Evolutionary conservation across 306 rosid species (phyloP).

Genomic region (Calophaca sinica): DNA sequence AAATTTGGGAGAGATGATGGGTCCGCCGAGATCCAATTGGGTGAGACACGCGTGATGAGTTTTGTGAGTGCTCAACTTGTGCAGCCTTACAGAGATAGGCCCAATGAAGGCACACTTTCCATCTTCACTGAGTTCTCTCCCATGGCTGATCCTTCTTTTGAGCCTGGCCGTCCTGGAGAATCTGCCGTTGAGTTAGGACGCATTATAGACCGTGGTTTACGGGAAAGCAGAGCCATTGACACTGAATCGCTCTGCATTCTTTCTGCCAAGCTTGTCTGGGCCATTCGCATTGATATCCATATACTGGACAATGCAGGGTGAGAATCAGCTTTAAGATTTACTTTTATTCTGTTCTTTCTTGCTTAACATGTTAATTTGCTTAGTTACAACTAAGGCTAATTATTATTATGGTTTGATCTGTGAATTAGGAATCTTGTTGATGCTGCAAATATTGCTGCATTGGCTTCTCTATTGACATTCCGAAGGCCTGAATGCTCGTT

Average conservation of each 20-base stretch:
- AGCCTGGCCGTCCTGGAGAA: constrained; percentile 84
- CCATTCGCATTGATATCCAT: constrained; percentile 83
- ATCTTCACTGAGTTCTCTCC: constrained; percentile 90
- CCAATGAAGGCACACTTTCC: constrained; percentile 89
- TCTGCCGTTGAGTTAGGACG: constrained; percentile 84
- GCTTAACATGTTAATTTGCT: not conserved
- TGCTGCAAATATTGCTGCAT: constrained; percentile 89
- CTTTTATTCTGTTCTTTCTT: not conserved
- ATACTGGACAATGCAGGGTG: constrained; percentile 92
- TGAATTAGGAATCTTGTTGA: constrained; percentile 78
- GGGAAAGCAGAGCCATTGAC: constrained; percentile 89
- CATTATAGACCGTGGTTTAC: constrained; percentile 79
- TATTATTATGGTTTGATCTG: constrained; percentile 21
- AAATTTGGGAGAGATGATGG: constrained; percentile 77
- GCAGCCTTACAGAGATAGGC: constrained; percentile 85
- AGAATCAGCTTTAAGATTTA: not conserved
- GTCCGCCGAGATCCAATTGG: constrained; percentile 78
- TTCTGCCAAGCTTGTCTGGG: constrained; percentile 84
- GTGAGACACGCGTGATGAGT: constrained; percentile 78
- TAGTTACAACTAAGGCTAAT: not conserved
- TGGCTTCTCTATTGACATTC: constrained; percentile 80
- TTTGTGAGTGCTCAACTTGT: constrained; percentile 73
- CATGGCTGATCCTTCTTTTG: constrained; percentile 95
- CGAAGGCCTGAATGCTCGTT: constrained; percentile 89
- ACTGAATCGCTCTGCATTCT: constrained; percentile 84